A percentile compares a stretch with the other conserved stretches of the same genome.
phyloP scores from a whole-genome alignment of 1,139 yeast species.

The Suhomyces kunorum region DNA sequence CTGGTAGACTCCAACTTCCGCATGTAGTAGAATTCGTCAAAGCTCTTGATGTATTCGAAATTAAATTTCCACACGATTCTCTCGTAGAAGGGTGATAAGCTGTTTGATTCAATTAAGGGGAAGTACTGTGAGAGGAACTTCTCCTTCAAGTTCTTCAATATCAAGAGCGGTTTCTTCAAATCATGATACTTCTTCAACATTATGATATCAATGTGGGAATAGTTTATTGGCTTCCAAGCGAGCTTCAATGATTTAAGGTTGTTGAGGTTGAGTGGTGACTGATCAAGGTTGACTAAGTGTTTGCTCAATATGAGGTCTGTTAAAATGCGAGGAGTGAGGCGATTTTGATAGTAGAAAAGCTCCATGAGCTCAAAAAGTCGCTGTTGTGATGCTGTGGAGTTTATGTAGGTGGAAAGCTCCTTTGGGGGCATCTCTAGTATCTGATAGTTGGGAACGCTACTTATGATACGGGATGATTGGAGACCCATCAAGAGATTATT shows the following conservation, averaged over 20 bases:
- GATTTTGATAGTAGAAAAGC: constrained; percentile 30
- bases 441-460: constrained; percentile 11
- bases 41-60: constrained; percentile 35
- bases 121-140: constrained; percentile 28
- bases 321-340: constrained; percentile 28
- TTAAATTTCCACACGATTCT: constrained; percentile 46
- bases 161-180: constrained; percentile 32
- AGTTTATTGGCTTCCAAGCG: constrained; percentile 20
- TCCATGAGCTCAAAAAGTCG: constrained; percentile 31
- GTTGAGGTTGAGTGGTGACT: constrained; percentile 23
- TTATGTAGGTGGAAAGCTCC: constrained; percentile 26
- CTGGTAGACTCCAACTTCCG: constrained; percentile 24
- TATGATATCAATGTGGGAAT: constrained; percentile 31
- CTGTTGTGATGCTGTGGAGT: constrained; percentile 24
- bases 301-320: constrained; percentile 33
- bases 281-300: constrained; percentile 23
- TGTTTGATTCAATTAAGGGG: constrained; percentile 28
- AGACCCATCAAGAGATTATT: constrained; percentile 25
- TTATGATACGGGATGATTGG: constrained; percentile 16
- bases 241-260: constrained; percentile 12
- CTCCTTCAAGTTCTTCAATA: constrained; percentile 33
- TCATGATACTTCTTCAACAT: constrained; percentile 40
- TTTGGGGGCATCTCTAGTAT: constrained; percentile 21
- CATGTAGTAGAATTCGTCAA: constrained; percentile 30
- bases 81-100: constrained; percentile 41